Evolutionary conservation across 2,329 filamentous ascomycete genomes (phyloP).

Genomic region (Exophiala sp.): DNA sequence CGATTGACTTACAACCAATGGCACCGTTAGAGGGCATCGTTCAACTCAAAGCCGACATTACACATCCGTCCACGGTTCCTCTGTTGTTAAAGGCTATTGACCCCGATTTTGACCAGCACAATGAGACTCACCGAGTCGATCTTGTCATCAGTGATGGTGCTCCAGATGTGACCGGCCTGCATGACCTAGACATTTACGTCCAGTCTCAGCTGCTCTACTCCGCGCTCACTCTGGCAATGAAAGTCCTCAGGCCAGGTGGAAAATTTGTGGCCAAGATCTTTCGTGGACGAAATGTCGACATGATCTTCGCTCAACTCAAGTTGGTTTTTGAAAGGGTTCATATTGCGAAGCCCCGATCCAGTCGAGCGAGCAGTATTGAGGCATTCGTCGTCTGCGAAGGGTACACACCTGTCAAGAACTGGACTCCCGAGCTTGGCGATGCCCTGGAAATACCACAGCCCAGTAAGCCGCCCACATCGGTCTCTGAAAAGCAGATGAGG

Average conservation of each 20-base stretch:
- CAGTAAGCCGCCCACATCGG: constrained; percentile 23
- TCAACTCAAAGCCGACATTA: constrained; percentile 91
- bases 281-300: constrained; percentile 87
- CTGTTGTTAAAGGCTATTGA: constrained; percentile 82
- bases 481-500: constrained; percentile 25
- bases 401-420: constrained; percentile 64
- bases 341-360: constrained; percentile 90
- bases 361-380: constrained; percentile 92
- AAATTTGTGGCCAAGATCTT: constrained; percentile 99
- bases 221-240: constrained; percentile 86
- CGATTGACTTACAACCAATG: constrained; percentile 95
- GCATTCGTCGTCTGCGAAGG: constrained; percentile 94
- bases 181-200: constrained; percentile 97
- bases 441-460: constrained; percentile 25
- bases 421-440: constrained; percentile 34
- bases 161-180: constrained; percentile 91
- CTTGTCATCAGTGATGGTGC: constrained; percentile 93
- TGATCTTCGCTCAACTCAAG: constrained; percentile 90
- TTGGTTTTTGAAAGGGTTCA: constrained; percentile 83
- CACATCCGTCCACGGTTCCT: constrained; percentile 90
- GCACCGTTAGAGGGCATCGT: constrained; percentile 88
- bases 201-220: constrained; percentile 94
- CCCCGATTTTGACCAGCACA: constrained; percentile 51
- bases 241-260: constrained; percentile 85
- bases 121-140: constrained; percentile 68